Evolutionary conservation across 1,139 yeast species (phyloP).

Genomic region (Lodderomyces parapsilosis): DNA sequence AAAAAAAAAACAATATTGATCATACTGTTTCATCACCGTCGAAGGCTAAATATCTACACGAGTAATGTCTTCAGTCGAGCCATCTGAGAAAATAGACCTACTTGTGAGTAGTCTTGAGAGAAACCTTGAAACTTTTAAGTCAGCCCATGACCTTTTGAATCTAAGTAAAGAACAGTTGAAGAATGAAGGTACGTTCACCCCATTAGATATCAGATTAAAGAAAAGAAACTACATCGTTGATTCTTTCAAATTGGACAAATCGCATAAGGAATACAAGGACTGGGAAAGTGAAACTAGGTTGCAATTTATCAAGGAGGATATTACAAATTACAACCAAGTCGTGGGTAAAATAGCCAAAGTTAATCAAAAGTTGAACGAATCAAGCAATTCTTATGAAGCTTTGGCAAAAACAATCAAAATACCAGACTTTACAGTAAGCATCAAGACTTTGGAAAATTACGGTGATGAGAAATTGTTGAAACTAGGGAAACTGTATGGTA

Average conservation of each 20-base stretch:
- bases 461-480: slow-evolving; percentile 22
- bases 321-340: slow-evolving; percentile 29
- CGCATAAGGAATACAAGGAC: slow-evolving; percentile 30
- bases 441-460: slow-evolving; percentile 26
- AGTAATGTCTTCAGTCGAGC: neutral
- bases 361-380: slow-evolving; percentile 24
- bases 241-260: slow-evolving; percentile 32
- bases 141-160: slow-evolving; percentile 12
- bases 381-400: slow-evolving; percentile 25
- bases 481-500: slow-evolving; percentile 12
- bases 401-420: slow-evolving; percentile 24
- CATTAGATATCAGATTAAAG: neutral
- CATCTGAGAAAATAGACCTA: slow-evolving; percentile 3
- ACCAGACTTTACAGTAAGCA: slow-evolving; percentile 32
- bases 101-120: slow-evolving; percentile 6
- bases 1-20: neutral
- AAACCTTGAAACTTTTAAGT: slow-evolving; percentile 14
- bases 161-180: neutral
- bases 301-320: slow-evolving; percentile 24
- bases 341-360: slow-evolving; percentile 30
- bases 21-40: too few relatives aligned
- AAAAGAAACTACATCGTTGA: slow-evolving; percentile 31
- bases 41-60: neutral
- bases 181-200: neutral
- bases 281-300: slow-evolving; percentile 27